phyloP scores from a whole-genome alignment of 2,329 filamentous ascomycete genomes.

The Chrysoporthe puriensis region DNA sequence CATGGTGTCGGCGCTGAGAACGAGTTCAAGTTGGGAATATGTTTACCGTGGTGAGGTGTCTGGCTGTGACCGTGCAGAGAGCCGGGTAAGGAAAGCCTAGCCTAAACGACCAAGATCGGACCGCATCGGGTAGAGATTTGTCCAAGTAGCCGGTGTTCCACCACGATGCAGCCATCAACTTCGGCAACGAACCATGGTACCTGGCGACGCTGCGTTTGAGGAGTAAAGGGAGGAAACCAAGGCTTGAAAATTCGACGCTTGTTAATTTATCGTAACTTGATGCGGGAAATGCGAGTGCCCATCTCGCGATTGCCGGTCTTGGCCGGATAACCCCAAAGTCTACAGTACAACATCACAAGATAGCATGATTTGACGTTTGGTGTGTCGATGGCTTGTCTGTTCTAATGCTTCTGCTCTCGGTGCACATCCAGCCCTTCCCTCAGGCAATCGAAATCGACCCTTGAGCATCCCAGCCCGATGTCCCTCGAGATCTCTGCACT shows the following conservation, averaged over 20 bases:
- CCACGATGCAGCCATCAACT: constrained; percentile 15
- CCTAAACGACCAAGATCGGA: constrained; percentile 24
- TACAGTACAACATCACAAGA: constrained; percentile 3
- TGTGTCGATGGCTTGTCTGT: not conserved
- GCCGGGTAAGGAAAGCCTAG: constrained; percentile 9
- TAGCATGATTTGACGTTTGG: not conserved
- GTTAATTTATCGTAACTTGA: not conserved
- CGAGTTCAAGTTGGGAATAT: not conserved
- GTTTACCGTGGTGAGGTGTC: constrained; percentile 2
- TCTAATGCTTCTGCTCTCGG: not conserved
- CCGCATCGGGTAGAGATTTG: constrained; percentile 28
- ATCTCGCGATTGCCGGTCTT: constrained; percentile 15
- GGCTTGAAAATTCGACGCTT: not conserved
- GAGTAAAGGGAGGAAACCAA: not conserved
- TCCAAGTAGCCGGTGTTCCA: constrained; percentile 21
- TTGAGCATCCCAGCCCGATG: not conserved
- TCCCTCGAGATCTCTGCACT: not conserved
- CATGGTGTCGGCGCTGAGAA: constrained; percentile 1
- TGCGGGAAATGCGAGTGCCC: constrained; percentile 8
- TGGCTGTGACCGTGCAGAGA: constrained; percentile 4
- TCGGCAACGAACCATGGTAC: not conserved
- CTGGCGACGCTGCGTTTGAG: not conserved
- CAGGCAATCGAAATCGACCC: not conserved
- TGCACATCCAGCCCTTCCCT: not conserved
- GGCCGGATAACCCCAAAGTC: not conserved